A percentile compares a stretch with the other conserved stretches of the same genome.
phyloP scores from a whole-genome alignment of 176 grass and related monocot species.

The Ampelocalamus luodianensis region DNA sequence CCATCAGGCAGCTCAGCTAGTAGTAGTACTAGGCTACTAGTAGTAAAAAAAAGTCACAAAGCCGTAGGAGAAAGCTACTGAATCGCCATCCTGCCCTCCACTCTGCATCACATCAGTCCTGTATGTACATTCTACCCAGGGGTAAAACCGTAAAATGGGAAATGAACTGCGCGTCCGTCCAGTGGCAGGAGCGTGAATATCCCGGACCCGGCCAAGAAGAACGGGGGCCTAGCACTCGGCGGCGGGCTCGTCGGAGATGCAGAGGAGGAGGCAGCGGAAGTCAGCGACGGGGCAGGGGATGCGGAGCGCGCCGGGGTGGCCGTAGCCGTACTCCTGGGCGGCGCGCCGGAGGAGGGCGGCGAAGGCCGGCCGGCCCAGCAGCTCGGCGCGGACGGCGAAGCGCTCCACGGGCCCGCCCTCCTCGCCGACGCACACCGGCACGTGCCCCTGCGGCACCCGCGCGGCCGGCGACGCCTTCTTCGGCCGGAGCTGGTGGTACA shows the following conservation, averaged over 20 bases:
- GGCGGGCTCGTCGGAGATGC: constrained; percentile 33
- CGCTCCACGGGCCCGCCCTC: constrained; percentile 63
- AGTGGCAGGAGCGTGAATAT: not conserved
- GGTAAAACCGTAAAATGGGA: constrained; percentile 29
- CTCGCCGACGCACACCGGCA: constrained; percentile 89
- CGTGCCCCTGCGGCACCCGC: constrained; percentile 62
- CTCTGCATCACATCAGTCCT: not conserved
- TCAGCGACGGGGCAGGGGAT: constrained; percentile 82
- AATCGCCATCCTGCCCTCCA: constrained; percentile 23
- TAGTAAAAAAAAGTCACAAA: constrained; percentile 22
- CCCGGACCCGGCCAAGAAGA: not conserved
- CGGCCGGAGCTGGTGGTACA: constrained; percentile 17
- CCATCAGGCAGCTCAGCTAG: constrained; percentile 37
- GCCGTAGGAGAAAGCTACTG: not conserved
- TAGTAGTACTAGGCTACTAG: not conserved
- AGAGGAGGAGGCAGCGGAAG: constrained; percentile 61
- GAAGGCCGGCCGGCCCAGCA: constrained; percentile 66
- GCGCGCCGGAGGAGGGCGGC: constrained; percentile 65
- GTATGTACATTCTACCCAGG: constrained; percentile 34
- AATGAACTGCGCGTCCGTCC: not conserved
- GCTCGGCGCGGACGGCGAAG: constrained; percentile 72
- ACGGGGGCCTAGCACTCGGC: constrained; percentile 1
- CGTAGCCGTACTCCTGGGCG: constrained; percentile 94
- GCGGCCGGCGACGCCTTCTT: not conserved
- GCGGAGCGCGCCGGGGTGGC: constrained; percentile 78